Percentiles rank a stretch among this genome's conserved stretches.
Conservation (phyloP, 306 rosid species). For the Prinsepia uniflora region DNA sequence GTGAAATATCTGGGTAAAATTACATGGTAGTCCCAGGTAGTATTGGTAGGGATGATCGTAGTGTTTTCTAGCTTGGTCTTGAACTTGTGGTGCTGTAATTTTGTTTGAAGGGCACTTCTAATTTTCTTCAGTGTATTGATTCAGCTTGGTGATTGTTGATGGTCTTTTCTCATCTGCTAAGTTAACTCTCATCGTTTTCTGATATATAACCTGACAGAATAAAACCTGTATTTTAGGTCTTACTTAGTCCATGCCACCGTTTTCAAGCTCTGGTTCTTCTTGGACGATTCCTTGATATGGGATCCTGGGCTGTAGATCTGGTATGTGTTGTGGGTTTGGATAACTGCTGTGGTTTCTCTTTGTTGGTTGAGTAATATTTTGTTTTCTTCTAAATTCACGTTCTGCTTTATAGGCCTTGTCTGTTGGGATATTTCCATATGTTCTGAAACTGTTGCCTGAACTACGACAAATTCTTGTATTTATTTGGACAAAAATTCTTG, state of each 20-base stretch:
- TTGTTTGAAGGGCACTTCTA: background rate
- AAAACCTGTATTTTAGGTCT: conserved; percentile 58
- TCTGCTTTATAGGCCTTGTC: conserved; percentile 66
- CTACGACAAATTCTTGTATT: conserved; percentile 94
- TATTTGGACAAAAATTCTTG: conserved; percentile 97
- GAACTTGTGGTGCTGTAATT: background rate
- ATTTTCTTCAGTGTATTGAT: background rate
- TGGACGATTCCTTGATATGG: conserved; percentile 98
- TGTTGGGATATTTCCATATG: conserved; percentile 98
- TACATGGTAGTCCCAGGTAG: background rate
- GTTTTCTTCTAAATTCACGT: conserved; percentile 16
- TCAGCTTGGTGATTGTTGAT: background rate
- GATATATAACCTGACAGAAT: conserved; percentile 17
- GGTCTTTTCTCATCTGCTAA: background rate
- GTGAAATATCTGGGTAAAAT: background rate
- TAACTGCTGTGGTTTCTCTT: conserved; percentile 3
- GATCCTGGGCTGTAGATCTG: conserved; percentile 99
- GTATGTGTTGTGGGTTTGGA: conserved; percentile 33
- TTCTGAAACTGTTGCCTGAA: conserved; percentile 87
- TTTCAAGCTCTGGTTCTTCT: conserved; percentile 89
- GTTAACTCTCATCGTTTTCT: background rate
- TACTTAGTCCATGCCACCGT: conserved; percentile 92
- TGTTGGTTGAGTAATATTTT: conserved; percentile 14
- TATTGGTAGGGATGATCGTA: conserved; percentile 1
- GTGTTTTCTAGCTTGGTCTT: background rate